Conservation (phyloP, 2,329 filamentous ascomycete genomes). For the Alternaria sp. region DNA sequence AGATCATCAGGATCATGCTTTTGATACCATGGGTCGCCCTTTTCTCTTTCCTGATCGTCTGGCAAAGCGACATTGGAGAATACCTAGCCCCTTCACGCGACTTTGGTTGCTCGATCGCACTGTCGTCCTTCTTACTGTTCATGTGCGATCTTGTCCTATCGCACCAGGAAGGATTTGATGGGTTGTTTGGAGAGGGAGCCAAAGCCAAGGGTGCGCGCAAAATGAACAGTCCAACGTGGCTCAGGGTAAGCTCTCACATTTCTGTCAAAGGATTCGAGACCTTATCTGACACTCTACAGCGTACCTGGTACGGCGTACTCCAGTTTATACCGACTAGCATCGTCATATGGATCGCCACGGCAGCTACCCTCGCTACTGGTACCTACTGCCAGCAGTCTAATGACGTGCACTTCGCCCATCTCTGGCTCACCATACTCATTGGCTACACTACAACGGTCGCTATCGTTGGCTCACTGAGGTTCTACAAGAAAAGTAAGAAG, state of each 20-base stretch:
- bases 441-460: constrained; percentile 25
- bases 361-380: constrained; percentile 28
- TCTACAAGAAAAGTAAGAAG: constrained; percentile 31
- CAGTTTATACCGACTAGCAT: constrained; percentile 40
- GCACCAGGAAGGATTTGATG: constrained; percentile 35
- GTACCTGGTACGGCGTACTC: constrained; percentile 39
- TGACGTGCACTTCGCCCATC: constrained; percentile 37
- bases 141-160: constrained; percentile 41
- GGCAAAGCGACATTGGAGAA: constrained; percentile 21
- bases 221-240: constrained; percentile 27
- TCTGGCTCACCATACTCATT: constrained; percentile 39
- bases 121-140: constrained; percentile 38
- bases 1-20: constrained; percentile 35
- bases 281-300: constrained; percentile 15
- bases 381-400: constrained; percentile 40
- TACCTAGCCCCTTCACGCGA: constrained; percentile 32
- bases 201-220: constrained; percentile 15
- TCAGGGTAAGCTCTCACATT: constrained; percentile 26
- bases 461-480: constrained; percentile 29
- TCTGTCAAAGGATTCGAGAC: neutral
- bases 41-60: constrained; percentile 33
- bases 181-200: constrained; percentile 33
- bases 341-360: constrained; percentile 39
- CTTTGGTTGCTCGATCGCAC: constrained; percentile 38
- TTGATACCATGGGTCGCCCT: constrained; percentile 37